Evolutionary conservation across 2,329 filamentous ascomycete species (phyloP), one percentile per base, ranked within the genome.

Genomic region (Trichoderma afroharzianum): DNA sequence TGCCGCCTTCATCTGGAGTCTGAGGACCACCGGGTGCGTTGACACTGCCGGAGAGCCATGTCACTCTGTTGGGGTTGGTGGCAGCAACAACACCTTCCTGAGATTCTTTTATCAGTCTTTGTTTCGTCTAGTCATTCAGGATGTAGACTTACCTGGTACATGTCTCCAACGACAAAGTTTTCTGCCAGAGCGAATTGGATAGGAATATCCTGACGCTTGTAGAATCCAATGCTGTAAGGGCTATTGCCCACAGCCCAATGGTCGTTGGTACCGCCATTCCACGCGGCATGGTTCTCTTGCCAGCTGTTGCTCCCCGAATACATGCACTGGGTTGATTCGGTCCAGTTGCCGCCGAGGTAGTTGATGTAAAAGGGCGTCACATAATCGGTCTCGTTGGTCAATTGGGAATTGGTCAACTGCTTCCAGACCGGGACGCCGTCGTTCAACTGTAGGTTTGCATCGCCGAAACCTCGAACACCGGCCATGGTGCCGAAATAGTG

Each of bases 401-500:
- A 76, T 15, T 74, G 73, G 1, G 80, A 73, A 50, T 81, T 78
- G 18, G 85, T 81, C n/a, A 79, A 81, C 80, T 87, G 85, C 71
- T 85, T 80, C 80, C 82, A 87, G 21, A 86, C 82, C 2, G 83
- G 79, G 28, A 79, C 77, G 3, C 83, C 82, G 72, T 83, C 78
- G 67, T 87, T 87, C 64, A 84, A 77, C 73, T 87, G 85, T 1
- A 86, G 80, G 71, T 89, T 89, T 6, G 87, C 86, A 73, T 88
- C 87, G 30, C 83, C 84, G 77, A 88, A 88, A 6, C 86, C 86
- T 47, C 86, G 83, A 47, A 87, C 83, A 24, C 85, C 86, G 4
- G 85, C 83, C 86, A 88, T 87, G 4, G 85, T 86, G 12, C 86
- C 86, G 76, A 87, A 87, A 74, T 87, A 87, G 80, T 87, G 80